These are phyloP conservation scores for Aspergillus affinis DNA, from an alignment of 495 filamentous ascomycete genomes.

Conservation along the genomic window DNA sequence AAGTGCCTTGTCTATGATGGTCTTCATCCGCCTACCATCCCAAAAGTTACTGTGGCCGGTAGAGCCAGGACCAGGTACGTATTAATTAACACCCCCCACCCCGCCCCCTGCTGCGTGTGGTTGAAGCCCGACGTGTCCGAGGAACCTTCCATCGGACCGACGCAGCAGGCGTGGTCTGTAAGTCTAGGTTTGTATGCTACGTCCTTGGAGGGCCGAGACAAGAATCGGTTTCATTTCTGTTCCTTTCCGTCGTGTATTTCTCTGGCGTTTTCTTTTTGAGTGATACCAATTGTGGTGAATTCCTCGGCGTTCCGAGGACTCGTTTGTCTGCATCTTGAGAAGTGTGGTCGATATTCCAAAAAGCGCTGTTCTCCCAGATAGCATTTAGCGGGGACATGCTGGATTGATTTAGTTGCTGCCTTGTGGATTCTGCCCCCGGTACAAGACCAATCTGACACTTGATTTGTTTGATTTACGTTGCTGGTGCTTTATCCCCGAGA, in stretches of 20 bases:
- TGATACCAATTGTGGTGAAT: neutral
- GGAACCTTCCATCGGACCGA: neutral
- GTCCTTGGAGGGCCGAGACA: neutral
- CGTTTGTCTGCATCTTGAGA: neutral
- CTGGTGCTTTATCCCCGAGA: too few relatives aligned
- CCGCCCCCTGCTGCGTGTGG: constrained; percentile 7
- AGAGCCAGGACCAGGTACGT: constrained; percentile 19
- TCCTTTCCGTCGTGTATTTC: constrained; percentile 1
- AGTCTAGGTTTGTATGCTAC: constrained; percentile 24
- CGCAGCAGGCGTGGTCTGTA: constrained; percentile 8
- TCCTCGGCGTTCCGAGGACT: neutral
- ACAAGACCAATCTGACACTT: neutral
- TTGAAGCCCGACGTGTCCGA: constrained; percentile 6
- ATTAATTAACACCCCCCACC: constrained; percentile 7
- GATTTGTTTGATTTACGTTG: neutral
- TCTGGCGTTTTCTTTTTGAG: neutral
- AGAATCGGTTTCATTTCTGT: neutral
- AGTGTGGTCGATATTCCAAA: neutral
- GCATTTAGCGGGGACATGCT: neutral
- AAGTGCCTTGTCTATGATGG: neutral
- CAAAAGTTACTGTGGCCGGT: neutral
- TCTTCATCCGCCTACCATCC: too few relatives aligned
- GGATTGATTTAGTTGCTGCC: neutral
- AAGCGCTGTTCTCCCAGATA: too few relatives aligned
- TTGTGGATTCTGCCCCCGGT: neutral